Percentiles rank a stretch among this genome's conserved stretches.
Conservation (phyloP, 139 green algal species). For the Micromonas commoda region DNA sequence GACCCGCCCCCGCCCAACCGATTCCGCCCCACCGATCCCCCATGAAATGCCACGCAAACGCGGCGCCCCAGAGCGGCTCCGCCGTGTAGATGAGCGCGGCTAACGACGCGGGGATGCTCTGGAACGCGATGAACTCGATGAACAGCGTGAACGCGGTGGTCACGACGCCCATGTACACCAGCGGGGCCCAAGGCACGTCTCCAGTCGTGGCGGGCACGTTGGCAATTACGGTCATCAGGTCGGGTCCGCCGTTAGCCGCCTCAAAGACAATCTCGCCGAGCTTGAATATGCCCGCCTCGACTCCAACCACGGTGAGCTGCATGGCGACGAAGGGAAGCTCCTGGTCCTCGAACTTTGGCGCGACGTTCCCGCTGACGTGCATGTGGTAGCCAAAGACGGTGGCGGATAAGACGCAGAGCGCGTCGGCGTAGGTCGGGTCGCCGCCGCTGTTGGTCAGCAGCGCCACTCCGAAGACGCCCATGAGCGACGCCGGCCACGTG, state of each 20-base stretch:
- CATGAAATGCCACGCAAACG: constrained; percentile 50
- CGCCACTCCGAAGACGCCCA: background rate
- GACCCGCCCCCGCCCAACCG: background rate
- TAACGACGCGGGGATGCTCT: constrained; percentile 39
- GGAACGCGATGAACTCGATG: constrained; percentile 42
- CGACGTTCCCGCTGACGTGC: background rate
- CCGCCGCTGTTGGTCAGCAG: background rate
- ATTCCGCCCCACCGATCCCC: constrained; percentile 33
- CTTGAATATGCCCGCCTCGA: background rate
- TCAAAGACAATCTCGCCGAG: background rate
- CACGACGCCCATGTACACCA: constrained; percentile 50
- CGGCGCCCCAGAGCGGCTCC: constrained; percentile 57
- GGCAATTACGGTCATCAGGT: background rate
- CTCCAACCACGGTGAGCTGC: background rate
- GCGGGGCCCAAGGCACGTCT: constrained; percentile 31
- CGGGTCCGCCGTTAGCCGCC: background rate
- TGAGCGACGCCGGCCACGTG: background rate
- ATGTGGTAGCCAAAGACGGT: background rate
- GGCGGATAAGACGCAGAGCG: background rate
- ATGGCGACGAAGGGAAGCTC: background rate
- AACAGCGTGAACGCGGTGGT: constrained; percentile 50
- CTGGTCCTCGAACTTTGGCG: background rate
- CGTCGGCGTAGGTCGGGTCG: background rate
- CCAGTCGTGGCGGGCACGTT: background rate
- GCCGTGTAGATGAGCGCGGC: constrained; percentile 59